Conservation (phyloP, 2,329 filamentous ascomycete species). For the Xylariomycetidae sp. region DNA sequence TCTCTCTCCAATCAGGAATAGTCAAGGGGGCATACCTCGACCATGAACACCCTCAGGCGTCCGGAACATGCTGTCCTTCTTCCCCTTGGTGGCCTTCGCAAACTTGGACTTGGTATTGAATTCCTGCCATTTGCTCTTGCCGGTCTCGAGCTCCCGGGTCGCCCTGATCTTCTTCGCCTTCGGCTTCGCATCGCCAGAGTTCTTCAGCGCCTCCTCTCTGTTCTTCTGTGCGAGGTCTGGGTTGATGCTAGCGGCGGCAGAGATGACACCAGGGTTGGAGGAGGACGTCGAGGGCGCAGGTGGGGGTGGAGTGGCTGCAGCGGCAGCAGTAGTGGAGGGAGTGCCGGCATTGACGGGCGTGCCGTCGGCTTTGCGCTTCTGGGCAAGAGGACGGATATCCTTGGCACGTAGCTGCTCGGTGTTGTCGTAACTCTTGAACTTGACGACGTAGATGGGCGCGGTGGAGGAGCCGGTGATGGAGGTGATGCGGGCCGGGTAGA, state of each 20-base stretch:
- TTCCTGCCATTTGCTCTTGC: conserved; percentile 92
- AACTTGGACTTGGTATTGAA: conserved; percentile 77
- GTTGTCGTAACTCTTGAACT: conserved; percentile 86
- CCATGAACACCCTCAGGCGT: conserved; percentile 83
- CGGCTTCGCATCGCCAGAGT: conserved; percentile 67
- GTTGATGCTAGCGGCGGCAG: conserved; percentile 54
- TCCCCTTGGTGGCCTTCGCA: conserved; percentile 52
- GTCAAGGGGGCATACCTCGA: conserved; percentile 59
- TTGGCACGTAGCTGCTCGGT: conserved; percentile 77
- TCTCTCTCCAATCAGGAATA: conserved; percentile 1
- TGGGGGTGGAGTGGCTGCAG: conserved; percentile 26
- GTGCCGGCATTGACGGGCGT: conserved; percentile 48
- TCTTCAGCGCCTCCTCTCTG: conserved; percentile 57
- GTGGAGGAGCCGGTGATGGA: conserved; percentile 90
- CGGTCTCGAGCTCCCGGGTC: conserved; percentile 83
- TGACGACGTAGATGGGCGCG: conserved; percentile 88
- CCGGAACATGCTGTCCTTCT: conserved; percentile 96
- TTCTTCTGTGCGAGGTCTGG: conserved; percentile 43
- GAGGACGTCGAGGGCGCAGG: conserved; percentile 29
- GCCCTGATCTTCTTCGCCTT: conserved; percentile 88
- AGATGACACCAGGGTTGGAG: conserved; percentile 45
- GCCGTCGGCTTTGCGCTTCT: conserved; percentile 84
- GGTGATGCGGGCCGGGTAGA: conserved; percentile 89
- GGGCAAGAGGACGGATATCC: conserved; percentile 76
- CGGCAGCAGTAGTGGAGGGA: conserved; percentile 26